phyloP scores from a whole-genome alignment of 2,329 filamentous ascomycete genomes.

The Curvularia spicifera region DNA sequence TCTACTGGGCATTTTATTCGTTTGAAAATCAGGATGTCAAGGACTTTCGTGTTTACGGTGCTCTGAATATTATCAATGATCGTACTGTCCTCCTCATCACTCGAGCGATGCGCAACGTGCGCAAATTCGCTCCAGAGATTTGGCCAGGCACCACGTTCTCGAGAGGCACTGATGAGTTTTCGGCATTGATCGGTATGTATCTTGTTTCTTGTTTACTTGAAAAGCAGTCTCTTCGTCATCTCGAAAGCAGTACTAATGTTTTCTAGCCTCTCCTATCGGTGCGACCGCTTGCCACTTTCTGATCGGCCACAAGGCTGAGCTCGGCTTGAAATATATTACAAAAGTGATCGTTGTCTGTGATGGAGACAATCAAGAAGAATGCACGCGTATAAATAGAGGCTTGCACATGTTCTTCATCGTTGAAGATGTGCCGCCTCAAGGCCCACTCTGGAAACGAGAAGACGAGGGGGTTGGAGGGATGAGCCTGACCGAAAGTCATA shows the following conservation, averaged over 20 bases:
- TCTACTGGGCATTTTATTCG: conserved; percentile 34
- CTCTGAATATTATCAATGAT: conserved; percentile 22
- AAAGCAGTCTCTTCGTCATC: too few relatives aligned
- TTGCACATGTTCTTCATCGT: conserved; percentile 27
- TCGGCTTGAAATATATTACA: conserved; percentile 27
- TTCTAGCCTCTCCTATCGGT: conserved; percentile 28
- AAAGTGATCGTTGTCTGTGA: conserved; percentile 22
- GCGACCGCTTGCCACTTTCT: conserved; percentile 25
- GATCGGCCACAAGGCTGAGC: conserved; percentile 23
- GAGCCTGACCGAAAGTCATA: neutral
- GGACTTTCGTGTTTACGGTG: conserved; percentile 28
- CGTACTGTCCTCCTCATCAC: conserved; percentile 22
- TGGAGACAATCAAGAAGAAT: neutral
- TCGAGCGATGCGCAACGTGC: conserved; percentile 22
- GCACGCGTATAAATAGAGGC: neutral
- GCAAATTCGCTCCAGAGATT: neutral
- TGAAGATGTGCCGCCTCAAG: conserved; percentile 21
- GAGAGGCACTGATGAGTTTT: conserved; percentile 21
- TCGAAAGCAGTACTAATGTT: neutral
- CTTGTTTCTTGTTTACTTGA: too few relatives aligned
- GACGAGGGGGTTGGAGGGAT: neutral
- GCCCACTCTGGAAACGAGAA: neutral
- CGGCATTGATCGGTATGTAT: conserved; percentile 30
- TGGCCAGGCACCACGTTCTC: conserved; percentile 32
- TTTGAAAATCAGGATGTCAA: conserved; percentile 22